Base-by-base conservation (phyloP, 257 asterid species). In the Fraxinus excelsior region DNA sequence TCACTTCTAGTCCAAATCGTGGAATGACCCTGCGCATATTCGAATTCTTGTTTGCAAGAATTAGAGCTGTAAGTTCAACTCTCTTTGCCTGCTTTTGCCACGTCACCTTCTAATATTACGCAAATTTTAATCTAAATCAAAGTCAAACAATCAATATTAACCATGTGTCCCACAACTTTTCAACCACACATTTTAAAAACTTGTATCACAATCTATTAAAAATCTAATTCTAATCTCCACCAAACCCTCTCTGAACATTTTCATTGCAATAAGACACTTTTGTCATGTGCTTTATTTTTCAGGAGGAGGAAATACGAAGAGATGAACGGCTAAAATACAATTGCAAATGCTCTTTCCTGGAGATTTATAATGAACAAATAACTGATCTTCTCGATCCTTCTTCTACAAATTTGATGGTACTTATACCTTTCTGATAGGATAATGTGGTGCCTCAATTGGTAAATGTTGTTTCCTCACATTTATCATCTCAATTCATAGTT, bases 1-100 rank as follows among this genome's bases (percentile, higher is more conserved):
- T 86, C 62, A 89, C 80, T 81, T 97, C 97, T 62, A 91, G 98
- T 77, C 79, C 88, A 28, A 84, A 93, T 70, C 96, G 98, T 79
- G 99, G 99, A 78, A 93, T 96, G 97, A 96, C 97, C 4, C 99
- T 98, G 34, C 97, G 98, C 68, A 88, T 96, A 74, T 96, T 96
- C 85, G 99, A 96, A 78, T 96, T 90, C 86, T 87, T 96, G 84
- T 96, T 96, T 86, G 97, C 98, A 65, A 90, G 99, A 87, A 96
- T 96, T 74, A 87, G 96, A 91, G 97, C 95, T 84, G 99, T 94
- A 84, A 85, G 70, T 78, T 73, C 76, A 21, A 65, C 72, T 65
- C 65, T 78, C 77, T 72, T 67, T 73, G 12, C 75, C 46, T 60
- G 13, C 28, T 73, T 40, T 75, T 73, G 67, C 31, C 25, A 53